These are phyloP conservation scores for Gymnopilus dilepis DNA, from an alignment of 768 basidiomycete genomes.

Conservation along the genomic window DNA sequence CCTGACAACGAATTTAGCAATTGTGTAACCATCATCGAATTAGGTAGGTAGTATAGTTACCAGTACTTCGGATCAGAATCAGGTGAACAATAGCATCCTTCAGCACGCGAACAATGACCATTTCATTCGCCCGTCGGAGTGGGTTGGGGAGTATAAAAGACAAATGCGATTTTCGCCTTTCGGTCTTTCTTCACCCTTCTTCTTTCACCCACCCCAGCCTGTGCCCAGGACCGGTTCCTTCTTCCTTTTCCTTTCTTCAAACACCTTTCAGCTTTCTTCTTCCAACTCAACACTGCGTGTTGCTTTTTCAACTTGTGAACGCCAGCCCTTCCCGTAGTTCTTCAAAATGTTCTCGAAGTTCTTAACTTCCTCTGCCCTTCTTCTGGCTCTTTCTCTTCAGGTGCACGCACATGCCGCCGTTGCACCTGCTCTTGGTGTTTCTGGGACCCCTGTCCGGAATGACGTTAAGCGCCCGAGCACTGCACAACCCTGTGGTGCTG, in stretches of 20 bases:
- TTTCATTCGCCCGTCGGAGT: background rate
- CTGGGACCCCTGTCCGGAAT: conserved; percentile 32
- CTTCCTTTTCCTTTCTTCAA: conserved; percentile 18
- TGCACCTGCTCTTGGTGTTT: conserved; percentile 46
- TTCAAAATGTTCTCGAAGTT: conserved; percentile 36
- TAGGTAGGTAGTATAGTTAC: conserved; percentile 25
- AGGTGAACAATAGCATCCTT: conserved; percentile 15
- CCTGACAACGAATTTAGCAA: conserved; percentile 1
- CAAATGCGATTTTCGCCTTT: background rate
- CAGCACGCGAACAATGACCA: conserved; percentile 7
- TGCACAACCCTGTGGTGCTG: conserved; percentile 44
- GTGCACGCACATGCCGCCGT: conserved; percentile 48
- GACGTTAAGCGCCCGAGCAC: conserved; percentile 41
- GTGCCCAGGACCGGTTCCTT: conserved; percentile 38
- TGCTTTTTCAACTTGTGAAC: conserved; percentile 8
- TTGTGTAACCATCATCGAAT: conserved; percentile 8
- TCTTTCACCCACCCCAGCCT: conserved; percentile 23
- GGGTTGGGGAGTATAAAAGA: conserved; percentile 20
- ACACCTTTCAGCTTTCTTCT: conserved; percentile 12
- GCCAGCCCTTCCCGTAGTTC: conserved; percentile 7
- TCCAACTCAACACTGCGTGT: conserved; percentile 23
- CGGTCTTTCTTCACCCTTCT: conserved; percentile 21
- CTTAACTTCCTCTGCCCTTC: conserved; percentile 34
- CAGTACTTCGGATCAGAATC: conserved; percentile 27
- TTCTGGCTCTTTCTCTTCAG: conserved; percentile 41